A percentile compares a stretch with the other conserved stretches of the same genome.
These are phyloP conservation scores for Gryganskiella cystojenkinii DNA, from an alignment of 192 early-diverging fungal species.

Conservation along the genomic window DNA sequence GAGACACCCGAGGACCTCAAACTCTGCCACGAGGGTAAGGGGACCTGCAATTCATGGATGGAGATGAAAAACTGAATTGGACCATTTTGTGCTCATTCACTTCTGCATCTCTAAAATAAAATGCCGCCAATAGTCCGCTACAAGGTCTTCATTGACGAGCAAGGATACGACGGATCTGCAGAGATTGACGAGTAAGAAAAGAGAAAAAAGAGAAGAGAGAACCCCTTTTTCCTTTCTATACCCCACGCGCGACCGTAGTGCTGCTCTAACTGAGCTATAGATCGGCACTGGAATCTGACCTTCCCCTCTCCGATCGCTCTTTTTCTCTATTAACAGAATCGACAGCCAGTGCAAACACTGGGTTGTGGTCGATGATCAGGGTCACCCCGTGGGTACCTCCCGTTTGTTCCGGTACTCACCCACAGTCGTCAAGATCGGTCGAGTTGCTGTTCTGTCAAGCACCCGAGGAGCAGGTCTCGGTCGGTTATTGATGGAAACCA, in stretches of 20 bases:
- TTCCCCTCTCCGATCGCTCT: background rate
- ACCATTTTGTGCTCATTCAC: background rate
- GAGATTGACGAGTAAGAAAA: constrained; percentile 45
- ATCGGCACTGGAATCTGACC: too few relatives aligned
- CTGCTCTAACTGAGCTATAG: background rate
- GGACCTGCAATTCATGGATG: background rate
- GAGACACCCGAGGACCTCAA: constrained; percentile 34
- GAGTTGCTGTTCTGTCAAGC: constrained; percentile 35
- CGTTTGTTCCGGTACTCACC: constrained; percentile 40
- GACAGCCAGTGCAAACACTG: constrained; percentile 42
- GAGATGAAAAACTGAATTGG: background rate
- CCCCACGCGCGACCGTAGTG: background rate
- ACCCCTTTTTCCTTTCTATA: background rate
- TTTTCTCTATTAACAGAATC: constrained; percentile 9
- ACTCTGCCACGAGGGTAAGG: constrained; percentile 47
- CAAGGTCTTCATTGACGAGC: constrained; percentile 43
- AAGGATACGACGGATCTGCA: constrained; percentile 34
- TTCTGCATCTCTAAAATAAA: background rate
- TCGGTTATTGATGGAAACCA: constrained; percentile 28
- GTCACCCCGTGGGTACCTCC: constrained; percentile 23
- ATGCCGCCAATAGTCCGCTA: constrained; percentile 26
- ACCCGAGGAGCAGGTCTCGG: constrained; percentile 42
- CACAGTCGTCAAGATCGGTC: constrained; percentile 32
- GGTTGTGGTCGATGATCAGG: constrained; percentile 26
- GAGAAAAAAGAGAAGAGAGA: too few relatives aligned